Conservation (phyloP, 2,329 filamentous ascomycete species). For the Penicillium fuscoglaucum region DNA sequence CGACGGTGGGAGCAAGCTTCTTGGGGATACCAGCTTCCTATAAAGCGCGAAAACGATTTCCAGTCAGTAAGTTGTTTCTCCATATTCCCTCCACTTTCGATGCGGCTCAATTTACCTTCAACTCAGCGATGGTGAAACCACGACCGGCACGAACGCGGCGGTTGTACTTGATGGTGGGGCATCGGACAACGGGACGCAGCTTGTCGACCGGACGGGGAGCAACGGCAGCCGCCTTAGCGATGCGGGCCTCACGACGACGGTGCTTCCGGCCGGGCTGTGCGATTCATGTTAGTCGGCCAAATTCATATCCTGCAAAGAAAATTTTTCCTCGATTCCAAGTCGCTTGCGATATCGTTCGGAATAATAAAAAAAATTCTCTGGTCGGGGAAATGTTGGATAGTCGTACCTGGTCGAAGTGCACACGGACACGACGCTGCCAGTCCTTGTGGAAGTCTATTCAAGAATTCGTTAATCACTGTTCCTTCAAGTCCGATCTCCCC, state of each 20-base stretch:
- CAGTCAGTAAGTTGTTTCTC: slow-evolving; percentile 10
- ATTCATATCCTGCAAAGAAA: slow-evolving; percentile 15
- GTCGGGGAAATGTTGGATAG: slow-evolving; percentile 34
- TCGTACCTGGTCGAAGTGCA: slow-evolving; percentile 99
- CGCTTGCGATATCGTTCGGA: slow-evolving; percentile 20
- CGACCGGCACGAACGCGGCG: slow-evolving; percentile 92
- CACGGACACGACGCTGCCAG: slow-evolving; percentile 98
- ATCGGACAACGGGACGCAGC: slow-evolving; percentile 93
- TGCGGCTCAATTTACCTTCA: slow-evolving; percentile 71
- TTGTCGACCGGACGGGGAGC: slow-evolving; percentile 97
- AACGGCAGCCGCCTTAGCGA: slow-evolving; percentile 90
- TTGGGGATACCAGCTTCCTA: slow-evolving; percentile 94
- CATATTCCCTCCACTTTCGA: not conserved
- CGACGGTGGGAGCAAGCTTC: slow-evolving; percentile 91
- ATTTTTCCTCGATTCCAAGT: slow-evolving; percentile 18
- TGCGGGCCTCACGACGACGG: slow-evolving; percentile 84
- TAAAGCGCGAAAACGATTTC: slow-evolving; percentile 24
- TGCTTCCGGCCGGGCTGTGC: slow-evolving; percentile 93
- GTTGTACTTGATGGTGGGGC: slow-evolving; percentile 99
- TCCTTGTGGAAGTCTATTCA: slow-evolving; percentile 94
- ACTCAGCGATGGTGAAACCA: slow-evolving; percentile 95
- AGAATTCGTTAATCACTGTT: slow-evolving; percentile 30
- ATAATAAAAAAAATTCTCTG: slow-evolving; percentile 10
- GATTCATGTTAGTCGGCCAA: slow-evolving; percentile 36
- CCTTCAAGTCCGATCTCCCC: slow-evolving; percentile 21